phyloP scores from a whole-genome alignment of 352 stramenopile species.

The Thalassiosira exigua region DNA sequence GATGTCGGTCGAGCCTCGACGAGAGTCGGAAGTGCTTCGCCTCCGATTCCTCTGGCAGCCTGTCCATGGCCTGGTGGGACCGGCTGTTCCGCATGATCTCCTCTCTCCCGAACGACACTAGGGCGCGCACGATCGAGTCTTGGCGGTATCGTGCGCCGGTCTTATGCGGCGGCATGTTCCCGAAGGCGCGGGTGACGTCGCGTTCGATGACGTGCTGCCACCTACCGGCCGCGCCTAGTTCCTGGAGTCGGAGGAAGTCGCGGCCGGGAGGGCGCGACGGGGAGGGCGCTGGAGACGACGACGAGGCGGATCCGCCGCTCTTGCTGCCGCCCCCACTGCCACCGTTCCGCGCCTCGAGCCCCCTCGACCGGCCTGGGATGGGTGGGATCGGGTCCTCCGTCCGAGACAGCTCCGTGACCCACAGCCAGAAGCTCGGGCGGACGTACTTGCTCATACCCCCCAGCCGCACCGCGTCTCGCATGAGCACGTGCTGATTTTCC shows the following conservation, averaged over 20 bases:
- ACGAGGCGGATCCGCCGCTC: no score
- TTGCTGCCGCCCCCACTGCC: no score
- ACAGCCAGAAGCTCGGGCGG: constrained; percentile 82
- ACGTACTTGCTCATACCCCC: constrained; percentile 80
- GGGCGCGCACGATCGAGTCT: constrained; percentile 82
- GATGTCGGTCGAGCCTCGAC: constrained; percentile 38
- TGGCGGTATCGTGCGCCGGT: constrained; percentile 67
- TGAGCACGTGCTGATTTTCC: constrained; percentile 80
- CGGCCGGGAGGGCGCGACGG: constrained; percentile 2
- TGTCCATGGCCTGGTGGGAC: constrained; percentile 59
- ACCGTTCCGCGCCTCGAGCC: constrained; percentile 9
- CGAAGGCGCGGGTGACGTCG: constrained; percentile 80
- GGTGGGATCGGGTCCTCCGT: constrained; percentile 52
- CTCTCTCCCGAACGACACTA: constrained; percentile 78
- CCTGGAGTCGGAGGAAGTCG: constrained; percentile 56
- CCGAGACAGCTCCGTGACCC: constrained; percentile 72
- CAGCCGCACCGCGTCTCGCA: constrained; percentile 76
- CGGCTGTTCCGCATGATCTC: constrained; percentile 55
- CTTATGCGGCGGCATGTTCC: constrained; percentile 85
- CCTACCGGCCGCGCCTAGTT: constrained; percentile 64
- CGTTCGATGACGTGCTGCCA: constrained; percentile 82
- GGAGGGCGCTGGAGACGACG: background rate
- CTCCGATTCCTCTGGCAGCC: constrained; percentile 54
- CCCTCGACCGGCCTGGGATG: constrained; percentile 32
- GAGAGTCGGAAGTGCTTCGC: constrained; percentile 57